These are phyloP conservation scores for Monascus purpureus DNA, from an alignment of 495 filamentous ascomycete genomes.

Conservation along the genomic window DNA sequence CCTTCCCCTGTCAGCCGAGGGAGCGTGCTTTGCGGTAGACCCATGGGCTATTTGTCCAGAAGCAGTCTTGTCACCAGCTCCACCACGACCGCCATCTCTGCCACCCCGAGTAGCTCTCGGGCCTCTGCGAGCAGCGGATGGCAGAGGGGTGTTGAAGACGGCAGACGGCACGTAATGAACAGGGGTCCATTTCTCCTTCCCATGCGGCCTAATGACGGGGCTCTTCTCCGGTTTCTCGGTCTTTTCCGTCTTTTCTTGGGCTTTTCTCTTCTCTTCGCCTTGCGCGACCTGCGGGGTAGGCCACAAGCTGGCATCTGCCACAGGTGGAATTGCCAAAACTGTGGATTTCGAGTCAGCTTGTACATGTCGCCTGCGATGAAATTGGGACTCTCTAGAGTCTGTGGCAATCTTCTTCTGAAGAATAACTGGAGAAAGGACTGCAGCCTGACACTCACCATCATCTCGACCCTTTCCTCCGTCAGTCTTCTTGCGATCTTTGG, in stretches of 20 bases:
- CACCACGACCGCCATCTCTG: conserved; percentile 41
- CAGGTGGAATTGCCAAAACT: conserved; percentile 33
- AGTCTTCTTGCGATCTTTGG: conserved; percentile 28
- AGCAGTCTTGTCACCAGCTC: conserved; percentile 27
- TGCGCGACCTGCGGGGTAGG: conserved; percentile 76
- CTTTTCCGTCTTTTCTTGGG: conserved; percentile 50
- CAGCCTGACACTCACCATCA: conserved; percentile 17
- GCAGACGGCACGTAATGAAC: conserved; percentile 64
- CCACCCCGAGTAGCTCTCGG: conserved; percentile 40
- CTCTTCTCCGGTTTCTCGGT: conserved; percentile 52
- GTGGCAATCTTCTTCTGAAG: conserved; percentile 1
- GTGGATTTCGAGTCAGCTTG: conserved; percentile 34
- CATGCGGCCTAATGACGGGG: conserved; percentile 34
- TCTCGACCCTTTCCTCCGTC: conserved; percentile 28
- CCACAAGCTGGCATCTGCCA: conserved; percentile 68
- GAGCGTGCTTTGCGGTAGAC: conserved; percentile 18
- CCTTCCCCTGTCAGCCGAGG: conserved; percentile 23
- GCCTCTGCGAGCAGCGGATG: conserved; percentile 47
- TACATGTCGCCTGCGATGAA: conserved; percentile 26
- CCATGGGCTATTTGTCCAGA: conserved; percentile 16
- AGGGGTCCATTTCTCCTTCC: conserved; percentile 59
- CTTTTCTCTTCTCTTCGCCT: conserved; percentile 58
- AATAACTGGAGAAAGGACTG: neutral
- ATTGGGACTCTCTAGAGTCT: conserved; percentile 5
- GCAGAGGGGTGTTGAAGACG: conserved; percentile 70